Evolutionary conservation across 192 early-diverging fungal genomes (phyloP).

Genomic region (Radiomyces spectabilis): DNA sequence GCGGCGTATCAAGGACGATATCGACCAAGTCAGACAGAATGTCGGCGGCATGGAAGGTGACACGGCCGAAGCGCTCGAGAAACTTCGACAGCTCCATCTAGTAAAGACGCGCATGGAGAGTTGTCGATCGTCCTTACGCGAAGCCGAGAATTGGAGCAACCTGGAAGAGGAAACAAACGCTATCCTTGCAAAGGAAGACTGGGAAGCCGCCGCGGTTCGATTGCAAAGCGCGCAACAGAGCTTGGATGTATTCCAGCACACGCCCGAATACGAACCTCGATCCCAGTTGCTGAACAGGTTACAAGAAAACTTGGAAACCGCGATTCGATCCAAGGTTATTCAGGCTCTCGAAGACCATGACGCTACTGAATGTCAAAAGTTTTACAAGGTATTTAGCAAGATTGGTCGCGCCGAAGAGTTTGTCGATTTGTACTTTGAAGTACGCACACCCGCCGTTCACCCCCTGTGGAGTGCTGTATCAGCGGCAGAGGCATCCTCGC

Average conservation of each 20-base stretch:
- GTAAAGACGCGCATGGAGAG: slow-evolving; percentile 63
- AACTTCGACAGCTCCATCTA: slow-evolving; percentile 52
- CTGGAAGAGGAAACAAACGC: slow-evolving; percentile 57
- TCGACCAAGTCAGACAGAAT: slow-evolving; percentile 34
- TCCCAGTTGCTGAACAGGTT: slow-evolving; percentile 43
- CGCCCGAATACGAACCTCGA: slow-evolving; percentile 61
- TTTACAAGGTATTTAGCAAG: slow-evolving; percentile 48
- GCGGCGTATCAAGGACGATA: slow-evolving; percentile 30
- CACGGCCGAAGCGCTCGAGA: slow-evolving; percentile 50
- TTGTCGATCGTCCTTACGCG: slow-evolving; percentile 50
- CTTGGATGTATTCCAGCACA: slow-evolving; percentile 54
- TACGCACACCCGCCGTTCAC: slow-evolving; percentile 35
- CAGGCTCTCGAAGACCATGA: slow-evolving; percentile 53
- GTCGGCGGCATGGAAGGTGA: slow-evolving; percentile 28
- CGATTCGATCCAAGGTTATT: slow-evolving; percentile 39
- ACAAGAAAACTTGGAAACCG: slow-evolving; percentile 51
- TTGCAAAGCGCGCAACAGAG: slow-evolving; percentile 56
- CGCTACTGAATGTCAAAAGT: slow-evolving; percentile 37
- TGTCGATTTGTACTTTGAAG: slow-evolving; percentile 49
- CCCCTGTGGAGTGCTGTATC: too few relatives aligned
- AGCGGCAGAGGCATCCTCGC: too few relatives aligned
- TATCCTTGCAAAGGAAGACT: slow-evolving; percentile 57
- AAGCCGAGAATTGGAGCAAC: slow-evolving; percentile 77
- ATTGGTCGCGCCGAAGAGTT: slow-evolving; percentile 53
- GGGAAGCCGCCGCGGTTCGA: slow-evolving; percentile 47